Percentiles rank a stretch among this genome's conserved stretches.
phyloP scores from a whole-genome alignment of 108 stramenopile genomes.

The Parietichytrium sp. region DNA sequence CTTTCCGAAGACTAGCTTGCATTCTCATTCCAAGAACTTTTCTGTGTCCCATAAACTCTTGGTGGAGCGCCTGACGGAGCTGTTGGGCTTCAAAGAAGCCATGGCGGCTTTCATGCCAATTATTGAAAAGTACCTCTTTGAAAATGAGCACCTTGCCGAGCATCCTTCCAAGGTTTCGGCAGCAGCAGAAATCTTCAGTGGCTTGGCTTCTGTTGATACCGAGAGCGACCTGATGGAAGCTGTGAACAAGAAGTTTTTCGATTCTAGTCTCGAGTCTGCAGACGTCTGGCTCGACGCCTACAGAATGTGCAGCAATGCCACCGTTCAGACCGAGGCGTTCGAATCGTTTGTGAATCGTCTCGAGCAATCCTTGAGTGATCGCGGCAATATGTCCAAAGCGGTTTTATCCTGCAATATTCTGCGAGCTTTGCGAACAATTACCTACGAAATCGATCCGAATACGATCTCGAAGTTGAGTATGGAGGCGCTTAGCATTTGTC shows the following conservation, averaged over 20 bases:
- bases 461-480: not conserved
- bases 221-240: not conserved
- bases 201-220: not conserved
- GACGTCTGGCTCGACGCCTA: constrained; percentile 34
- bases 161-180: not conserved
- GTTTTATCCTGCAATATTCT: not conserved
- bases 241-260: not conserved
- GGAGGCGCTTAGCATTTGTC: not conserved
- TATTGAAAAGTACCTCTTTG: not conserved
- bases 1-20: constrained; percentile 8
- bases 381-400: not conserved
- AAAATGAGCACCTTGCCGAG: not conserved
- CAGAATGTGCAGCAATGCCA: not conserved
- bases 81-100: not conserved
- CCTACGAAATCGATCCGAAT: not conserved
- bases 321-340: not conserved
- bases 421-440: constrained; percentile 3
- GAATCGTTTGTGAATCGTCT: not conserved
- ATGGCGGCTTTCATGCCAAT: not conserved
- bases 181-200: not conserved
- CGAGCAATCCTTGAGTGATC: not conserved
- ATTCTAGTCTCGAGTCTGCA: not conserved
- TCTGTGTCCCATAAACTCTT: not conserved
- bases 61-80: not conserved
- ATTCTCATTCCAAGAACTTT: constrained; percentile 25